Evolutionary conservation across 768 basidiomycete species (phyloP).

Genomic region (Botryobasidium botryosum): DNA sequence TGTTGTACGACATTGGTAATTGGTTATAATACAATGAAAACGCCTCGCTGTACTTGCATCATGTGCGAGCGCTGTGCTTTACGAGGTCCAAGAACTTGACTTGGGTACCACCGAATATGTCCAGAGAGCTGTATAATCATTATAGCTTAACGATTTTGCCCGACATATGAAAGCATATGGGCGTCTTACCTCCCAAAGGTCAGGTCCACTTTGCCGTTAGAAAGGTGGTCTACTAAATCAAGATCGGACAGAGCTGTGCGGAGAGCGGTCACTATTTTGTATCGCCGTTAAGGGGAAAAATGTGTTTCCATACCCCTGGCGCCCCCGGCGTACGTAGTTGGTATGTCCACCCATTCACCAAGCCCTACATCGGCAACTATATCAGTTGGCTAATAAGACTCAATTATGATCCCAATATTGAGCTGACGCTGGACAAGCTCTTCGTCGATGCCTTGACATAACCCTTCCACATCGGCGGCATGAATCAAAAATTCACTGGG

Average conservation of each 20-base stretch:
- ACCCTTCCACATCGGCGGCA: slow-evolving; percentile 96
- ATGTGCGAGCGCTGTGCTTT: no score
- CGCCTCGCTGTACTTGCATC: no score
- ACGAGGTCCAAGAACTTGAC: slow-evolving; percentile 28
- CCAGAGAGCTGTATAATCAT: slow-evolving; percentile 25
- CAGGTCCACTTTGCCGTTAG: slow-evolving; percentile 67
- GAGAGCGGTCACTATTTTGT: background rate
- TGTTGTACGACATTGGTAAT: no score
- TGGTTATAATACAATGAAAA: no score
- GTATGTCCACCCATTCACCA: slow-evolving; percentile 80
- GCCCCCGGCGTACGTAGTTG: slow-evolving; percentile 94
- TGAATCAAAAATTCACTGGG: slow-evolving; percentile 83
- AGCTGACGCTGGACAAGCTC: slow-evolving; percentile 61
- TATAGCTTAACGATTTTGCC: no score
- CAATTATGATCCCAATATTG: background rate
- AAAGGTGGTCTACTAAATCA: slow-evolving; percentile 60
- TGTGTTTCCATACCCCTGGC: slow-evolving; percentile 48
- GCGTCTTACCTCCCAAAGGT: slow-evolving; percentile 59
- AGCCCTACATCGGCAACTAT: slow-evolving; percentile 36
- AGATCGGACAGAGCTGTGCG: slow-evolving; percentile 60
- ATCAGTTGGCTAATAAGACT: background rate
- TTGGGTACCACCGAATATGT: slow-evolving; percentile 29
- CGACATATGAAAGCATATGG: background rate
- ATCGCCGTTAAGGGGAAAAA: background rate
- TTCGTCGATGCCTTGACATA: slow-evolving; percentile 92